Percentiles rank a stretch among this genome's conserved stretches.
These are phyloP conservation scores for Kickxella alabastrina DNA, from an alignment of 192 early-diverging fungal species.

Conservation along the genomic window DNA sequence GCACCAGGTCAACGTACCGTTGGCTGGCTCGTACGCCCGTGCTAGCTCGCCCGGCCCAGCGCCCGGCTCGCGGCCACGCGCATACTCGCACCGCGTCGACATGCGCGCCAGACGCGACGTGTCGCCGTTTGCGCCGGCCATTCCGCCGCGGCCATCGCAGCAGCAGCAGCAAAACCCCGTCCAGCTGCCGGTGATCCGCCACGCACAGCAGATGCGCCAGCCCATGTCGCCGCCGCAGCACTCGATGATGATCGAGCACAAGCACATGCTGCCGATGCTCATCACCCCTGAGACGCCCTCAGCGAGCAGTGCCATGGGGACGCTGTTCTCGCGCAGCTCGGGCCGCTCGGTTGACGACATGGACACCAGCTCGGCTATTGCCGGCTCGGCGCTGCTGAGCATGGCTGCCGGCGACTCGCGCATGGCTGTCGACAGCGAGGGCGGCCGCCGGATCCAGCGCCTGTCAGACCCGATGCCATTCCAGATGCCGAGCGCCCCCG, in stretches of 20 bases:
- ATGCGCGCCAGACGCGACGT: constrained; percentile 23
- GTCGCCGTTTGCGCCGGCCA: constrained; percentile 26
- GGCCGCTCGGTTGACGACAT: constrained; percentile 15
- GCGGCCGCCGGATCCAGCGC: constrained; percentile 24
- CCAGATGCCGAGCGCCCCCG: constrained; percentile 14
- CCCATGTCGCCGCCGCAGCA: not conserved
- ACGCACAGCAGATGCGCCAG: constrained; percentile 2
- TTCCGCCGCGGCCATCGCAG: not conserved
- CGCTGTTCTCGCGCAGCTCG: constrained; percentile 3
- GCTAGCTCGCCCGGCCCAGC: constrained; percentile 23
- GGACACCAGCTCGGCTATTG: constrained; percentile 44
- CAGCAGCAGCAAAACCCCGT: not conserved
- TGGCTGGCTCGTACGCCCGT: constrained; percentile 14
- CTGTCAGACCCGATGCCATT: constrained; percentile 45
- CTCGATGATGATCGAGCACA: not conserved
- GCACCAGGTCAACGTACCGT: constrained; percentile 44
- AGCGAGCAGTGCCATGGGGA: not conserved
- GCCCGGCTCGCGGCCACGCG: constrained; percentile 32
- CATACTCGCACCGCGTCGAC: constrained; percentile 48
- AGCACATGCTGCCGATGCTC: not conserved
- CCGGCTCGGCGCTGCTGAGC: constrained; percentile 49
- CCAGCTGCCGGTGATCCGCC: not conserved
- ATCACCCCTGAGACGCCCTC: constrained; percentile 4
- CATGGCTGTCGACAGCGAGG: constrained; percentile 15
- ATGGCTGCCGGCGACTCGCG: constrained; percentile 43